Conservation (phyloP, 345 rosid genomes). For the Isatis tinctoria region DNA sequence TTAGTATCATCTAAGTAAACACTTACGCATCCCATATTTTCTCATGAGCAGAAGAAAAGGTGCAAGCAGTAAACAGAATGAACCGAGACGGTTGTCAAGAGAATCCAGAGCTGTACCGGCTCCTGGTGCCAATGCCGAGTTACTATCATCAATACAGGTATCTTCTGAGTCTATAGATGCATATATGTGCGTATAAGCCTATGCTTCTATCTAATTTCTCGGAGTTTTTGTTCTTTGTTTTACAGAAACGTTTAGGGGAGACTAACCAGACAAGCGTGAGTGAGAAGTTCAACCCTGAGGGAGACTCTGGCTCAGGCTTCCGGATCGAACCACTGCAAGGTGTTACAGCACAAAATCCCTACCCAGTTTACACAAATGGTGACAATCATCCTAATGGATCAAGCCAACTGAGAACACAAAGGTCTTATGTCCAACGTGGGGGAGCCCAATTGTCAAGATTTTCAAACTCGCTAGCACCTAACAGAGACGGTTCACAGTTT, state of each 20-base stretch:
- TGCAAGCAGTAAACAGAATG: slow-evolving; percentile 40
- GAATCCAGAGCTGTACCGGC: slow-evolving; percentile 54
- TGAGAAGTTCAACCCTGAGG: slow-evolving; percentile 40
- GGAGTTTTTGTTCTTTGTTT: not conserved
- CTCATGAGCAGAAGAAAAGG: slow-evolving; percentile 38
- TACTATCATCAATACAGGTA: slow-evolving; percentile 49
- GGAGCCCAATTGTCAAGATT: slow-evolving; percentile 62
- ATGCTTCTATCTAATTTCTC: slow-evolving; percentile 17
- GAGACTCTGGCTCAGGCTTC: slow-evolving; percentile 47
- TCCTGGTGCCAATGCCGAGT: slow-evolving; percentile 51
- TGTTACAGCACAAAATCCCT: slow-evolving; percentile 15
- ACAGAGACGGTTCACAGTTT: slow-evolving; percentile 55
- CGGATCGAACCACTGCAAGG: slow-evolving; percentile 44
- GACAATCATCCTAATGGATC: slow-evolving; percentile 25
- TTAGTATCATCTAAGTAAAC: not conserved
- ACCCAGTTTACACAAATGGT: slow-evolving; percentile 32
- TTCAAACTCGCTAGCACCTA: slow-evolving; percentile 68
- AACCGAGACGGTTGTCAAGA: slow-evolving; percentile 34
- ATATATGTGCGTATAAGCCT: not conserved
- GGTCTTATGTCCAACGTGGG: slow-evolving; percentile 43
- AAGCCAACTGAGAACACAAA: slow-evolving; percentile 40
- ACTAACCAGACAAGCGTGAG: slow-evolving; percentile 39
- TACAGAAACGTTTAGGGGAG: slow-evolving; percentile 52
- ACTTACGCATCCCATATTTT: not conserved
- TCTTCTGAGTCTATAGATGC: not conserved